Evolutionary conservation across 768 basidiomycete species (phyloP).

Genomic region (Termitomyces sp.): DNA sequence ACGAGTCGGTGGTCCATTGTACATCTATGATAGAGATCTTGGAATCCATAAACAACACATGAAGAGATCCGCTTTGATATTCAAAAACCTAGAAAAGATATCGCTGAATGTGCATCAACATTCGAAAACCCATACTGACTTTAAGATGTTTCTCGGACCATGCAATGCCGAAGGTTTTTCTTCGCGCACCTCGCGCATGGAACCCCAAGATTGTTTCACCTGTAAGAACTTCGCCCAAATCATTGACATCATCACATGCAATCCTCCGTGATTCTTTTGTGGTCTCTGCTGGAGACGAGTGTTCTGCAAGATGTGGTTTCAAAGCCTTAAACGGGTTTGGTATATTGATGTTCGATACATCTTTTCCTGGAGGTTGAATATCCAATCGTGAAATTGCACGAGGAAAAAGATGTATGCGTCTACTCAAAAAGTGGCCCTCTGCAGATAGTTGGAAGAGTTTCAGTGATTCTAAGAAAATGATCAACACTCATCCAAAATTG

Average conservation of each 20-base stretch:
- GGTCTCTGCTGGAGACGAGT: slow-evolving; percentile 21
- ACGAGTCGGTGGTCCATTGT: slow-evolving; percentile 33
- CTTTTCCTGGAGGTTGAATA: slow-evolving; percentile 21
- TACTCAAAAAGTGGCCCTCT: slow-evolving; percentile 40
- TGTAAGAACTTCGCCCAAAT: slow-evolving; percentile 28
- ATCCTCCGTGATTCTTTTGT: slow-evolving; percentile 22
- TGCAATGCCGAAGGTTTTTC: slow-evolving; percentile 32
- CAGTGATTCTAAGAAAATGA: slow-evolving; percentile 24
- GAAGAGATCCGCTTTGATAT: slow-evolving; percentile 24
- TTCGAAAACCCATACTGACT: slow-evolving; percentile 23
- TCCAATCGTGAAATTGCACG: slow-evolving; percentile 16
- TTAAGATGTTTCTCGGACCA: slow-evolving; percentile 43
- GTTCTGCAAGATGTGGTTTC: slow-evolving; percentile 45
- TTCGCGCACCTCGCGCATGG: slow-evolving; percentile 19
- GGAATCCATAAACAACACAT: slow-evolving; percentile 22
- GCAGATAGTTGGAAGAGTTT: slow-evolving; percentile 37
- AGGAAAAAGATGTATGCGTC: slow-evolving; percentile 31
- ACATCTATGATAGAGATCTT: slow-evolving; percentile 24
- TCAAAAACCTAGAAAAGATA: slow-evolving; percentile 30
- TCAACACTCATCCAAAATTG: slow-evolving; percentile 3
- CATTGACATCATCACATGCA: slow-evolving; percentile 24
- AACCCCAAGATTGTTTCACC: slow-evolving; percentile 22
- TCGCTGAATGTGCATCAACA: background rate
- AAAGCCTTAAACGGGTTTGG: slow-evolving; percentile 62
- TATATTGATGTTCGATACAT: slow-evolving; percentile 27